Base-by-base conservation (phyloP, 345 rosid species). In the Aurinia saxatilis region DNA sequence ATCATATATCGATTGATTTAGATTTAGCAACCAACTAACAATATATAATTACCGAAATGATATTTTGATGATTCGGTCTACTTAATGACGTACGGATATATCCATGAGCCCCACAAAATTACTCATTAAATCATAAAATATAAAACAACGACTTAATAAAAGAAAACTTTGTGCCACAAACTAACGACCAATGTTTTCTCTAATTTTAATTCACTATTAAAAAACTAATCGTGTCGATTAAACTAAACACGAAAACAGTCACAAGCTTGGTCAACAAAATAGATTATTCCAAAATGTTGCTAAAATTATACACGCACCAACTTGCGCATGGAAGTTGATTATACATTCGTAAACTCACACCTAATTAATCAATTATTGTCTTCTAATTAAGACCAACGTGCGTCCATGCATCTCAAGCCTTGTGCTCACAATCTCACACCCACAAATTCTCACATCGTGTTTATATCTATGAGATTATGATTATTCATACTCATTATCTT, bases 341-440 rank as follows among this genome's bases (percentile, higher is more conserved):
- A 23, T 23, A 48, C n/a, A 45, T 38, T 46, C 30, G 36, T 70
- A 31, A 40, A 50, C 23, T 35, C 44, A 7, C 73, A n/a, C n/a
- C n/a, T n/a, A n/a, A n/a, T 50, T 2, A 57, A 65, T 36, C 34
- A 66, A 10, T 77, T 60, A 10, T 77, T 60, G 75, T 60, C 66
- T 71, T 63, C 23, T 21, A 46, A 2, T 23, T n/a, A n/a, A 21
- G 2, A n/a, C 50, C 35, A 52, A 61, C 79, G 75, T 78, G 79
- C 75, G 18, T 42, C 80, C 73, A 79, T 73, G 80, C 75, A 76
- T 17, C 57, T 30, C 33, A 44, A 62, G 10, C 62, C 41, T 54
- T 62, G 21, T 42, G 52, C 47, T 51, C 15, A 17, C 60, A 51
- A 49, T 53, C 65, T n/a, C 42, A 27, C 60, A 17, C 21, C 54